Evolutionary conservation across 257 asterid species (phyloP).

Genomic region (Scutellaria baicalensis): DNA sequence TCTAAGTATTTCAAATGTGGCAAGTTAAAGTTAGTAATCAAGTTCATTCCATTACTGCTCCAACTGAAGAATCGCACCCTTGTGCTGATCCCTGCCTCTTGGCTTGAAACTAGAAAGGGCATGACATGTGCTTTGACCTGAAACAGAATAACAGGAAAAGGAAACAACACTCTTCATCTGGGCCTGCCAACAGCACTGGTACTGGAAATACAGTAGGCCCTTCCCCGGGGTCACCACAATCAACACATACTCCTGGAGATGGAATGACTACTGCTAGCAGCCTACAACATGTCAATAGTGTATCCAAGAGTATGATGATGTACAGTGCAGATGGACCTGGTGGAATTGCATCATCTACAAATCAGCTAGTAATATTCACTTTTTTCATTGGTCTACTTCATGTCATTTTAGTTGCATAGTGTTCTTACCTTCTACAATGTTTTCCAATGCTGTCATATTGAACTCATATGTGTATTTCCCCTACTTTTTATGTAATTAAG

Average conservation of each 20-base stretch:
- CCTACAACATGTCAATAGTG: conserved; percentile 69
- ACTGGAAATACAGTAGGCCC: conserved; percentile 77
- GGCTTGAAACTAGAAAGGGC: background rate
- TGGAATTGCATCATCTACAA: conserved; percentile 82
- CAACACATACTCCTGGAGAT: conserved; percentile 95
- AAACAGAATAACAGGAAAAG: conserved; percentile 82
- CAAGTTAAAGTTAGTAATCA: background rate
- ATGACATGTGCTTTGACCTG: conserved; percentile 18
- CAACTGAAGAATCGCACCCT: background rate
- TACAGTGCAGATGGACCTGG: conserved; percentile 87
- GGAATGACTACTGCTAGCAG: conserved; percentile 75
- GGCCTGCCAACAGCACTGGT: conserved; percentile 81
- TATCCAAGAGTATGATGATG: conserved; percentile 69
- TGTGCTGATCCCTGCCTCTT: background rate
- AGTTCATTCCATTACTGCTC: background rate
- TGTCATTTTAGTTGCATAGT: background rate
- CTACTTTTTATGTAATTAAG: background rate
- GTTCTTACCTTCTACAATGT: background rate
- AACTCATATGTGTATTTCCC: background rate
- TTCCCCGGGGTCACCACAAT: conserved; percentile 83
- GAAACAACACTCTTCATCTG: conserved; percentile 90
- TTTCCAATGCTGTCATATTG: background rate
- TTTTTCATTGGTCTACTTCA: background rate
- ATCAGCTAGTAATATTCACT: conserved; percentile 67
- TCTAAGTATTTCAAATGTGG: background rate